These are phyloP conservation scores for Ceratocystis destructans DNA, from an alignment of 2,329 filamentous ascomycete genomes.

Conservation along the genomic window DNA sequence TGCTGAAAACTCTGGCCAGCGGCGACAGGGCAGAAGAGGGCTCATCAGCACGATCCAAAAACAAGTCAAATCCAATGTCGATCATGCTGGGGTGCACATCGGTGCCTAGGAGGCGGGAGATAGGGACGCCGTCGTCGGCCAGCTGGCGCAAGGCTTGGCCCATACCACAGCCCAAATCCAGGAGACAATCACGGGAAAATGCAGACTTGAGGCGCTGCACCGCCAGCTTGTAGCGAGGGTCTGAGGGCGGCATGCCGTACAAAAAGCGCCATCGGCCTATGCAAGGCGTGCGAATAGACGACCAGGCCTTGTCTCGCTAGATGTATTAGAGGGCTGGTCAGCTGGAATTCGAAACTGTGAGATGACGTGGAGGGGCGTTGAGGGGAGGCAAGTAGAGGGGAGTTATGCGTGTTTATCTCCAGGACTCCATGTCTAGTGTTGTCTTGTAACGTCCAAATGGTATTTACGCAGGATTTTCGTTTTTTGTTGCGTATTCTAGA, in stretches of 20 bases:
- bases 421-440: neutral
- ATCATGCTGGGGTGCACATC: conserved; percentile 39
- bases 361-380: neutral
- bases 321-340: neutral
- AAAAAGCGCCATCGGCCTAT: conserved; percentile 40
- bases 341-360: neutral
- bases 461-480: neutral
- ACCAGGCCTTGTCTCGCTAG: conserved; percentile 36
- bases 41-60: conserved; percentile 34
- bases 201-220: conserved; percentile 31
- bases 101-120: conserved; percentile 35
- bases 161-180: conserved; percentile 39
- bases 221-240: conserved; percentile 32
- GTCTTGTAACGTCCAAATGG: neutral
- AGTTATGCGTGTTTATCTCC: neutral
- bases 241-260: conserved; percentile 29
- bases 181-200: conserved; percentile 29
- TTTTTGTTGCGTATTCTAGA: neutral
- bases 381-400: neutral
- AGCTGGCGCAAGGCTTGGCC: conserved; percentile 39
- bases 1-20: neutral
- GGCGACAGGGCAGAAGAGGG: neutral
- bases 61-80: conserved; percentile 49
- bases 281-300: conserved; percentile 32
- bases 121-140: conserved; percentile 36